These are phyloP conservation scores for Wickerhamiella allomyrinae DNA, from an alignment of 805 yeast genomes.

Conservation along the genomic window DNA sequence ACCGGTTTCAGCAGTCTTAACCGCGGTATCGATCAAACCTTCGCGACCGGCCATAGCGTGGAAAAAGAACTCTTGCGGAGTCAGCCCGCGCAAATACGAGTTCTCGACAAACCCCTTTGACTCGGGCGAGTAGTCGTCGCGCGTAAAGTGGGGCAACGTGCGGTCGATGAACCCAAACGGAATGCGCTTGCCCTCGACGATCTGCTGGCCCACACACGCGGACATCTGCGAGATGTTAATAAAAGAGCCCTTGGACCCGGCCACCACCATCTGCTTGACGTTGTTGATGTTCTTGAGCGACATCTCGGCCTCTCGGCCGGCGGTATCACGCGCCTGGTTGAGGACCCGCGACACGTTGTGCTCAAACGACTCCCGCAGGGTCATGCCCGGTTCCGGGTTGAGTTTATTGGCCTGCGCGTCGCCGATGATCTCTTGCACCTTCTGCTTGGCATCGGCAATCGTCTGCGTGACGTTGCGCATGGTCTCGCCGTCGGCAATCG, in stretches of 20 bases:
- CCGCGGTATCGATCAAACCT: constrained; percentile 98
- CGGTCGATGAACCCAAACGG: constrained; percentile 95
- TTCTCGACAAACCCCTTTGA: constrained; percentile 97
- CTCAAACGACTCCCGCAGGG: constrained; percentile 94
- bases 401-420: constrained; percentile 83
- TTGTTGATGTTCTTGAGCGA: constrained; percentile 86
- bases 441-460: constrained; percentile 79
- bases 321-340: constrained; percentile 97
- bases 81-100: constrained; percentile 89
- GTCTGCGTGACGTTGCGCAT: constrained; percentile 90
- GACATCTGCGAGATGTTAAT: constrained; percentile 99
- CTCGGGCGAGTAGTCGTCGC: constrained; percentile 97
- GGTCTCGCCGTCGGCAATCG: constrained; percentile 94
- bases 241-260: constrained; percentile 98
- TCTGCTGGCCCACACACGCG: constrained; percentile 98
- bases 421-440: constrained; percentile 83
- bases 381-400: constrained; percentile 99
- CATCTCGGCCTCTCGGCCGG: constrained; percentile 97
- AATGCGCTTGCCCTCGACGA: constrained; percentile 98
- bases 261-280: constrained; percentile 97
- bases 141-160: constrained; percentile 93
- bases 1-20: constrained; percentile 95
- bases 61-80: constrained; percentile 98
- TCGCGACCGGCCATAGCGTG: constrained; percentile 99
- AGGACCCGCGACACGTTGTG: constrained; percentile 89